Evolutionary conservation across 306 rosid genomes (phyloP), one percentile per base, ranked within the genome.

Genomic region (Castanea sativa): DNA sequence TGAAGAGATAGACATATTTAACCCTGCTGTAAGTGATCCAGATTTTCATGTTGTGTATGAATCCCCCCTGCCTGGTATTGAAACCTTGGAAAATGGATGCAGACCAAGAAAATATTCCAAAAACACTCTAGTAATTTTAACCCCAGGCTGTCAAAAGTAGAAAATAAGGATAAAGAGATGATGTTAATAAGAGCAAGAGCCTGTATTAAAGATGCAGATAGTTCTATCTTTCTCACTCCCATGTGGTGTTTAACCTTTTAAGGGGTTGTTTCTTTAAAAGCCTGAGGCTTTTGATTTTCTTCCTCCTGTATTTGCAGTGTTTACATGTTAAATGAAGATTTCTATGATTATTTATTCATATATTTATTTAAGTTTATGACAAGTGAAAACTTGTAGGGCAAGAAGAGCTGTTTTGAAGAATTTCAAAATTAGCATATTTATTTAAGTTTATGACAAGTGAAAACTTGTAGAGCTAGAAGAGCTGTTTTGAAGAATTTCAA

Each of bases 1-100:
- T 81, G 89, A 94, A 86, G 99, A 94, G 92, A 94, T 92, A 79
- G 99, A 92, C 86, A 91, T 94, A 82, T 84, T 77, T 83, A 87
- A 94, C 78, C 99, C 97, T 58, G 92, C 97, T 68, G 99, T 91
- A 87, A 90, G 99, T 78, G 65, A 60, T 84, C 71, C 51, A 21
- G 49, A 71, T 73, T 83, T 4, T 51, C 18, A 38, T 75, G 23
- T 49, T 81, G 60, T 41, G n/a, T 13, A 45, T 38, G 41, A 49
- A 32, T 32, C 59, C 70, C 59, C 29, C 35, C 45, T 43, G 38
- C 45, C 9, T 29, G 78, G 41, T 79, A 51, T 63, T 33, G 30
- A 55, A 52, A 16, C 73, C 78, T 23, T 20, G 15, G 53, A 69
- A 67, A 77, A 49, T 51, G 65, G 21, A 19, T 65, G 29, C 57